Conservation (phyloP, 2,329 filamentous ascomycete genomes). For the Talaromyces albobiverticillius region DNA sequence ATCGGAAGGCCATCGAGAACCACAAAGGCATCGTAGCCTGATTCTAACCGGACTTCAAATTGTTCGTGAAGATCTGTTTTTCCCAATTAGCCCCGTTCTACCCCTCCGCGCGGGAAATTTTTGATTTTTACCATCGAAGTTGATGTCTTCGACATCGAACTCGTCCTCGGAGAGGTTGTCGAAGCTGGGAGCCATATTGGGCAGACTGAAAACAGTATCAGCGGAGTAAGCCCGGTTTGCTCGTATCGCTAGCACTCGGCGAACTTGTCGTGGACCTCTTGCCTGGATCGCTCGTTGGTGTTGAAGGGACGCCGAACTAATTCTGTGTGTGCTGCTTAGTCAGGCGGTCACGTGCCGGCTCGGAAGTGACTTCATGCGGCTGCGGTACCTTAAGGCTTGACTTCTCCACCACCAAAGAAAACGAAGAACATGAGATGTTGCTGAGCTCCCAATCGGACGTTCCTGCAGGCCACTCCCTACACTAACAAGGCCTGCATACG, state of each 20-base stretch:
- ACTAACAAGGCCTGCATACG: background rate
- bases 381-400: background rate
- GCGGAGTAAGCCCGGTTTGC: conserved; percentile 17
- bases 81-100: conserved; percentile 17
- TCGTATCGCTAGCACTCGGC: conserved; percentile 9
- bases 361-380: background rate
- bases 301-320: conserved; percentile 11
- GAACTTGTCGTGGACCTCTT: conserved; percentile 4
- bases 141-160: conserved; percentile 89
- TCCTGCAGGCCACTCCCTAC: background rate
- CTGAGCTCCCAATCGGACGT: conserved; percentile 6
- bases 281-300: conserved; percentile 1
- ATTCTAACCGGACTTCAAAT: conserved; percentile 93
- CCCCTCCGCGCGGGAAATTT: conserved; percentile 18
- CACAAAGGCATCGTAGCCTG: conserved; percentile 93
- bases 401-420: too few relatives aligned
- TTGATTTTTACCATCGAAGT: conserved; percentile 64
- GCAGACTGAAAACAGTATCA: conserved; percentile 17
- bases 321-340: conserved; percentile 21
- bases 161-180: conserved; percentile 88
- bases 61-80: conserved; percentile 76
- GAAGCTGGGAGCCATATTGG: conserved; percentile 89
- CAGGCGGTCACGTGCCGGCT: conserved; percentile 13
- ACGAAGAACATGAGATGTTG: background rate
- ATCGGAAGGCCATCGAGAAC: conserved; percentile 91